Percentiles rank a stretch among this genome's conserved stretches.
Evolutionary conservation across 129 eudicot genomes (phyloP).

Genomic region (Erigeron canadensis): DNA sequence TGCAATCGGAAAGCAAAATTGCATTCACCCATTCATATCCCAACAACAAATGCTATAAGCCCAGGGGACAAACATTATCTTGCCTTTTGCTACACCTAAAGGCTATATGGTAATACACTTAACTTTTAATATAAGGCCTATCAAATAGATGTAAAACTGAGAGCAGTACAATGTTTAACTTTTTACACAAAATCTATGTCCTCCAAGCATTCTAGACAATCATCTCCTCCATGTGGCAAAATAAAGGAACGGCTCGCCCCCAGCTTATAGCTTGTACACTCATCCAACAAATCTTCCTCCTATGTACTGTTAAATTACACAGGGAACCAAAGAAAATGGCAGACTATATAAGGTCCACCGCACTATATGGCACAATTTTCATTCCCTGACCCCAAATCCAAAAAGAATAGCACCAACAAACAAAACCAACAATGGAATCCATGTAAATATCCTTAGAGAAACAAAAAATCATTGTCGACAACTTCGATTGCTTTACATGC

Average conservation of each 20-base stretch:
- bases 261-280: constrained; percentile 16
- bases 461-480: constrained; percentile 17
- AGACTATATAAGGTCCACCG: neutral
- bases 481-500: constrained; percentile 28
- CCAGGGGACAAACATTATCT: neutral
- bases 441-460: constrained; percentile 13
- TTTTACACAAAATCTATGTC: constrained; percentile 19
- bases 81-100: neutral
- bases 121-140: neutral
- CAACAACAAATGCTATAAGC: no score
- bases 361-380: constrained; percentile 7
- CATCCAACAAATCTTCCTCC: constrained; percentile 13
- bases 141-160: neutral
- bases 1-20: no score
- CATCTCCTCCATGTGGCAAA: neutral
- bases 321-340: constrained; percentile 8
- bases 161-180: constrained; percentile 11
- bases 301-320: constrained; percentile 37
- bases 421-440: constrained; percentile 27
- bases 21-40: neutral
- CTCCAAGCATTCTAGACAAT: constrained; percentile 5
- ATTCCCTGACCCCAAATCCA: constrained; percentile 26
- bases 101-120: neutral
- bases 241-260: neutral
- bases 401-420: constrained; percentile 38